Evolutionary conservation across 177 flowering plant species (phyloP).

Genomic region (Vitis hybrid): DNA sequence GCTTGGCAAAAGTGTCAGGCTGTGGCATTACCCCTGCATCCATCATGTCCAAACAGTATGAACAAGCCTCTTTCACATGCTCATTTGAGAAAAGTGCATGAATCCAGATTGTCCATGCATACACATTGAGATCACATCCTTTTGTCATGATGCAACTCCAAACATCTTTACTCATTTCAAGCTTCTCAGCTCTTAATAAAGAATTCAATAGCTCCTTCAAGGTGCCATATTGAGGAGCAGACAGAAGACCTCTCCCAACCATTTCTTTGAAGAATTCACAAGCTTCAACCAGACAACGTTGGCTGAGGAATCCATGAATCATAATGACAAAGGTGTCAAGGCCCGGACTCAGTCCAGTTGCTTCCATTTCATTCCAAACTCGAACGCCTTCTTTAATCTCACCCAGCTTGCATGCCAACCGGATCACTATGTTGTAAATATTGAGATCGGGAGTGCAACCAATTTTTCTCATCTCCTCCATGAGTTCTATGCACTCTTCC

Average conservation of each 20-base stretch:
- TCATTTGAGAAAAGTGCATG: slow-evolving; percentile 80
- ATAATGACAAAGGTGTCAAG: slow-evolving; percentile 65
- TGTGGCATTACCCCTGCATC: slow-evolving; percentile 88
- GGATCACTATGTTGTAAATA: slow-evolving; percentile 65
- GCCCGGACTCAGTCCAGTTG: slow-evolving; percentile 58
- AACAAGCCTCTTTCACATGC: slow-evolving; percentile 89
- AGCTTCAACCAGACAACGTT: slow-evolving; percentile 68
- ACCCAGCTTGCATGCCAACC: slow-evolving; percentile 76
- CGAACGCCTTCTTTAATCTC: slow-evolving; percentile 62
- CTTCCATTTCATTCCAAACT: slow-evolving; percentile 77
- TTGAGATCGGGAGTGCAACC: slow-evolving; percentile 59
- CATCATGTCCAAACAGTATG: slow-evolving; percentile 88
- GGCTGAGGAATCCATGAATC: slow-evolving; percentile 71
- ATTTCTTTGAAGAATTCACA: slow-evolving; percentile 82
- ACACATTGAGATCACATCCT: slow-evolving; percentile 79
- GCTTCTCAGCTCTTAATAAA: slow-evolving; percentile 66
- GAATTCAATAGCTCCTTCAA: slow-evolving; percentile 72
- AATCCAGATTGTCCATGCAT: slow-evolving; percentile 94
- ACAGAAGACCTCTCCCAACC: slow-evolving; percentile 73
- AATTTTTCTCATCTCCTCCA: slow-evolving; percentile 57
- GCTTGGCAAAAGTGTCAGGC: slow-evolving; percentile 91
- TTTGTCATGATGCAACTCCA: slow-evolving; percentile 63
- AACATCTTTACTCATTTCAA: slow-evolving; percentile 80
- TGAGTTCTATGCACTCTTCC: slow-evolving; percentile 73
- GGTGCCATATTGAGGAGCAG: slow-evolving; percentile 78